phyloP scores from a whole-genome alignment of 441 rosid genomes.

The Populus hybrid region DNA sequence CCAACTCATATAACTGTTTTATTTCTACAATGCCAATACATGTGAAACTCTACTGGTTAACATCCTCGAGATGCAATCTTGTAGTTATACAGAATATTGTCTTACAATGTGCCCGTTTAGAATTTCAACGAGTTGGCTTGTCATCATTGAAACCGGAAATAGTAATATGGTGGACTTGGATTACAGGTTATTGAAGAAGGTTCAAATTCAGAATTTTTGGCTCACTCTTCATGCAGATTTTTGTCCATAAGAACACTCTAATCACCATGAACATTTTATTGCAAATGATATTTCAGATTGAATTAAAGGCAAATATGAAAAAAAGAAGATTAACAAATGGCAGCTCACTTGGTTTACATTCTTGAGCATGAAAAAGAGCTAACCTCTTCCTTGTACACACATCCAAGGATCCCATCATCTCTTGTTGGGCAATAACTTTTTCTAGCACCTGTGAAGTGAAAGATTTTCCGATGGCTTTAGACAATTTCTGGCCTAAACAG shows the following conservation, averaged over 20 bases:
- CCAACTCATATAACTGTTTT: neutral
- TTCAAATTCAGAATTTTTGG: neutral
- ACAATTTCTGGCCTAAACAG: neutral
- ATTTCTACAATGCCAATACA: neutral
- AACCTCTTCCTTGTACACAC: neutral
- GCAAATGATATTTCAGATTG: neutral
- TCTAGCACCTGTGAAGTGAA: neutral
- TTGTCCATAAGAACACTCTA: neutral
- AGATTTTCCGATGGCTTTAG: neutral
- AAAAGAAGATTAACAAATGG: neutral
- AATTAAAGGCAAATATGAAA: neutral
- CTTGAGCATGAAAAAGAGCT: neutral
- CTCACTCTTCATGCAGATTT: neutral
- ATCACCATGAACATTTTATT: neutral
- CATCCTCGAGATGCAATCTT: neutral
- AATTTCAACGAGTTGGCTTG: neutral
- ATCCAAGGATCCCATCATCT: neutral
- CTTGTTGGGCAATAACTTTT: neutral
- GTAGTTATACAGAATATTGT: neutral
- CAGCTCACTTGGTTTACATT: neutral
- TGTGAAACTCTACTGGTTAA: neutral
- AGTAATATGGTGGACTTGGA: neutral
- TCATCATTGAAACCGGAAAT: neutral
- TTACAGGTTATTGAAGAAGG: neutral
- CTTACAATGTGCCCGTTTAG: neutral